phyloP scores from a whole-genome alignment of 108 stramenopile genomes.

The Nitzschia putrida region DNA sequence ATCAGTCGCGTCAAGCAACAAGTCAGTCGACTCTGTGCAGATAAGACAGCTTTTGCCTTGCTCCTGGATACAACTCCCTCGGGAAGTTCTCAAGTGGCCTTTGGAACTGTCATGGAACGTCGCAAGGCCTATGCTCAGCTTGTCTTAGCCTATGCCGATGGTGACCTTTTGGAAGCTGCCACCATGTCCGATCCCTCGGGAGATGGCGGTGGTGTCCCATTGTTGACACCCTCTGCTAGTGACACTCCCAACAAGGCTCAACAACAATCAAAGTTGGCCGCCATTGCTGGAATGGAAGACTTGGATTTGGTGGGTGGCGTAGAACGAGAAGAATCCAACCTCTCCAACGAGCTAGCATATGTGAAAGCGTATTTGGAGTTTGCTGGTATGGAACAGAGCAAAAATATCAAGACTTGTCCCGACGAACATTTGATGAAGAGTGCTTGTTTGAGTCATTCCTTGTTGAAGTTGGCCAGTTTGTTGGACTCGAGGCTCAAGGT shows the following conservation, averaged over 20 bases:
- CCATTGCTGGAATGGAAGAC: constrained; percentile 37
- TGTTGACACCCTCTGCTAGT: constrained; percentile 55
- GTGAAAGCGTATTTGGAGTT: constrained; percentile 66
- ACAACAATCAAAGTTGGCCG: constrained; percentile 21
- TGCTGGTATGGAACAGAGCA: constrained; percentile 48
- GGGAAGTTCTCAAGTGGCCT: constrained; percentile 24
- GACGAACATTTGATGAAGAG: constrained; percentile 83
- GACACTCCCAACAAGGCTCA: constrained; percentile 59
- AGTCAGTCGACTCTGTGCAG: constrained; percentile 58
- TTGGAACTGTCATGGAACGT: constrained; percentile 66
- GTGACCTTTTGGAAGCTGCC: constrained; percentile 52
- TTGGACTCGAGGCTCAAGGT: constrained; percentile 71
- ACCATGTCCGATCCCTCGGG: constrained; percentile 36
- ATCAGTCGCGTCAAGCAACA: constrained; percentile 82
- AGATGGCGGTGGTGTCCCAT: constrained; percentile 34
- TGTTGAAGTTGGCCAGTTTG: constrained; percentile 75
- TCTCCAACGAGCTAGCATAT: constrained; percentile 60
- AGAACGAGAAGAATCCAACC: constrained; percentile 61
- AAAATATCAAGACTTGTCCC: constrained; percentile 53
- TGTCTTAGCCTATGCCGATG: constrained; percentile 71
- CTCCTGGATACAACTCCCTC: constrained; percentile 55
- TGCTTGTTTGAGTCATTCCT: constrained; percentile 69
- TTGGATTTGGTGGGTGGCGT: constrained; percentile 50
- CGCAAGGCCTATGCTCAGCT: constrained; percentile 69
- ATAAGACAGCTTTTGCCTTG: constrained; percentile 66